Evolutionary conservation across 306 rosid genomes (phyloP).

Genomic region (Vigna radiata): DNA sequence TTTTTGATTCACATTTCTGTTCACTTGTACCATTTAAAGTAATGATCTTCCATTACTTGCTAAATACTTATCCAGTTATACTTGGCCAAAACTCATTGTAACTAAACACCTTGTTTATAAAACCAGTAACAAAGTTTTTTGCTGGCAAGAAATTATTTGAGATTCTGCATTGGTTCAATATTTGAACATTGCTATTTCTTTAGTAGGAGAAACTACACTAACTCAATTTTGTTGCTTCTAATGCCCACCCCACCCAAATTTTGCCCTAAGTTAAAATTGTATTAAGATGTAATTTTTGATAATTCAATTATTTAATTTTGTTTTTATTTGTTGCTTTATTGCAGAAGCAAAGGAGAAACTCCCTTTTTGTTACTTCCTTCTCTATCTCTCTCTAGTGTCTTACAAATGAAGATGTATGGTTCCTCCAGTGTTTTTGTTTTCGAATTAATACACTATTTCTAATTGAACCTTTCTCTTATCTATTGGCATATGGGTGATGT

Average conservation of each 20-base stretch:
- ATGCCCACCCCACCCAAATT: not conserved
- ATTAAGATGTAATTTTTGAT: not conserved
- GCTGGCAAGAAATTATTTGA: too few species aligned
- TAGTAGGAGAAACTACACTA: not conserved
- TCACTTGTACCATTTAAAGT: too few species aligned
- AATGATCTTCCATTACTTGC: too few species aligned
- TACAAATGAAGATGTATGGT: constrained; percentile 65
- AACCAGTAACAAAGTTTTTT: too few species aligned
- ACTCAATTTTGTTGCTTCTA: not conserved
- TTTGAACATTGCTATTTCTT: not conserved
- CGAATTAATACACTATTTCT: constrained; percentile 8
- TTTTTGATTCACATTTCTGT: too few species aligned
- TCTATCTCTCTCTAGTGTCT: constrained; percentile 1
- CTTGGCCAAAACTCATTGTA: too few species aligned
- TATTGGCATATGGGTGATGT: not conserved
- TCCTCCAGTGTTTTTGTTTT: not conserved
- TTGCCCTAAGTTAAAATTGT: not conserved
- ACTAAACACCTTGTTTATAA: too few species aligned
- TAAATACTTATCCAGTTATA: too few species aligned
- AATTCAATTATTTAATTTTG: constrained; percentile 1
- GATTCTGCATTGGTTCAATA: too few species aligned
- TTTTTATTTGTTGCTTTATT: constrained; percentile 3
- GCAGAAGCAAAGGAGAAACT: constrained; percentile 11
- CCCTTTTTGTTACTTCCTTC: constrained; percentile 9
- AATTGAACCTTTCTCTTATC: not conserved